phyloP scores from a whole-genome alignment of 768 basidiomycete genomes.

The Leucocoprinus birnbaumii region DNA sequence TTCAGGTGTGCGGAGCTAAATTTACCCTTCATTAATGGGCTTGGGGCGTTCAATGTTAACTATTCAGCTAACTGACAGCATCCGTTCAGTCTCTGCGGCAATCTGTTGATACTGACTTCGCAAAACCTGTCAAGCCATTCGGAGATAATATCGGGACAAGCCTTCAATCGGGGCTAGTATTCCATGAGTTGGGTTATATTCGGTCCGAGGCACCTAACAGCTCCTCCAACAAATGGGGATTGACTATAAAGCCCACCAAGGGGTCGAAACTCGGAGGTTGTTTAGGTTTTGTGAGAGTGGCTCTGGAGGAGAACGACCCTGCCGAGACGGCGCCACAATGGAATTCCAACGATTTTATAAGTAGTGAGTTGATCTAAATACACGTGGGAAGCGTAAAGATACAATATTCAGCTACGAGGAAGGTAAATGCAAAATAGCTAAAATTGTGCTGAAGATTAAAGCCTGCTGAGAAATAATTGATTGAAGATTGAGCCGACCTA shows the following conservation, averaged over 20 bases:
- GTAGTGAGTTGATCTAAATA: neutral
- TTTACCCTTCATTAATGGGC: neutral
- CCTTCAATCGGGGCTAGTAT: no score
- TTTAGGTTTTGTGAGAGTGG: neutral
- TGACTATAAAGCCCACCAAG: neutral
- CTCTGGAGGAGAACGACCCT: neutral
- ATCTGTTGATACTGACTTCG: no score
- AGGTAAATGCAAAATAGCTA: no score
- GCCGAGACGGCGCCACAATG: conserved; percentile 2
- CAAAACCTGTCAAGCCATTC: no score
- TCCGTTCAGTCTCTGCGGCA: no score
- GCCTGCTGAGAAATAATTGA: neutral
- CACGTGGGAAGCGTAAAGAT: neutral
- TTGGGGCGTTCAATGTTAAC: neutral
- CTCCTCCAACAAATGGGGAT: neutral
- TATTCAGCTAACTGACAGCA: no score
- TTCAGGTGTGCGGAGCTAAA: neutral
- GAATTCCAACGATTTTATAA: neutral
- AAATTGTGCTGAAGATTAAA: no score
- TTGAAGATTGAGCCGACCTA: neutral
- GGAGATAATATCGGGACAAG: no score
- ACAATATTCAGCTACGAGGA: no score
- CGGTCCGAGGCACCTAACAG: neutral
- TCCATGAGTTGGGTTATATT: neutral
- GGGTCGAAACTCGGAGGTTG: neutral